Conservation (phyloP, 768 basidiomycete species). For the Symmetrospora coprosmae region DNA sequence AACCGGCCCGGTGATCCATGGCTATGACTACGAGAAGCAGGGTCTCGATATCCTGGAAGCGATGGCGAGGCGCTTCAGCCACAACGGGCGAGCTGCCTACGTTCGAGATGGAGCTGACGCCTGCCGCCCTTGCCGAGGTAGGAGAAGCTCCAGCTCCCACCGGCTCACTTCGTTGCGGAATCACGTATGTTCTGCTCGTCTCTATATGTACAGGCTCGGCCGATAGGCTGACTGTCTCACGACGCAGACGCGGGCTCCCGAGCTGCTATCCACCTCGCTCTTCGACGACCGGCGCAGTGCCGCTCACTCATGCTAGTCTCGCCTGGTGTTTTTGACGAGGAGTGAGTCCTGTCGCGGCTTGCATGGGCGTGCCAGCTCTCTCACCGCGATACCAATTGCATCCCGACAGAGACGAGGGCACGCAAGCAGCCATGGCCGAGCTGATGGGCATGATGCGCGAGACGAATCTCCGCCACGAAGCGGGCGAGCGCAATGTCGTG, state of each 20-base stretch:
- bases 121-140: not conserved
- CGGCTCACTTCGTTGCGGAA: not conserved
- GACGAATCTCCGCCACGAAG: too few relatives aligned
- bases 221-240: not conserved
- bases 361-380: not conserved
- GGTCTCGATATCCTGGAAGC: too few relatives aligned
- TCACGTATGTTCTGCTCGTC: not conserved
- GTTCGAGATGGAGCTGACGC: not conserved
- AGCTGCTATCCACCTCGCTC: not conserved
- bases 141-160: not conserved
- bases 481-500: not conserved
- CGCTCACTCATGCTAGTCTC: not conserved
- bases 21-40: not conserved
- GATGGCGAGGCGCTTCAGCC: too few relatives aligned
- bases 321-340: not conserved
- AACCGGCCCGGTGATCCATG: not conserved
- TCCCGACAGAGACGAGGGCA: not conserved
- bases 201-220: not conserved
- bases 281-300: not conserved
- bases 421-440: not conserved
- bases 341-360: not conserved
- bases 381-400: not conserved
- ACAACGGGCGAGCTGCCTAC: too few relatives aligned
- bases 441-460: not conserved
- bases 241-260: not conserved